These are phyloP conservation scores for Elymus sibiricus DNA, from an alignment of 176 grass and related monocot species.

Conservation along the genomic window DNA sequence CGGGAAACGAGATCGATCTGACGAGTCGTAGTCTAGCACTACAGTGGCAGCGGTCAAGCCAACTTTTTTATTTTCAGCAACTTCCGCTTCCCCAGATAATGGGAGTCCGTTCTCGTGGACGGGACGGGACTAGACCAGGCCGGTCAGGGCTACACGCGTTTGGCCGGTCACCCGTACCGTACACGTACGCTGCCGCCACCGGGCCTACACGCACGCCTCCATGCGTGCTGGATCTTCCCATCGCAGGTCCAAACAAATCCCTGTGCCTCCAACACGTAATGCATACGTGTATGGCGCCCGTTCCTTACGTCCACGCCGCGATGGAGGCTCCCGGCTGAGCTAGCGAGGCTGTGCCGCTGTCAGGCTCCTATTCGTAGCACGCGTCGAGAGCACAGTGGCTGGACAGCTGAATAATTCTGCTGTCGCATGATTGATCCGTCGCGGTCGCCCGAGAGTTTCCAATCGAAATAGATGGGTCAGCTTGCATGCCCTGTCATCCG, in stretches of 20 bases:
- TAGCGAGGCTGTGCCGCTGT: neutral
- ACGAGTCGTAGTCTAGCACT: neutral
- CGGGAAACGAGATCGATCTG: neutral
- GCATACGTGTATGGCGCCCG: slow-evolving; percentile 6
- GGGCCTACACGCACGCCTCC: neutral
- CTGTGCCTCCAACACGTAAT: neutral
- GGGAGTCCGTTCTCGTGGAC: no score
- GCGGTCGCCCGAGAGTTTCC: neutral
- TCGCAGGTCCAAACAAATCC: neutral
- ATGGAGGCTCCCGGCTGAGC: neutral
- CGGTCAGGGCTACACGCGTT: neutral
- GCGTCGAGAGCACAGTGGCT: neutral
- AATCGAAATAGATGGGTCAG: neutral
- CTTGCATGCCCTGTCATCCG: neutral
- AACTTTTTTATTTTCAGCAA: neutral
- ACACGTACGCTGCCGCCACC: neutral
- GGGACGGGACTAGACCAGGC: neutral
- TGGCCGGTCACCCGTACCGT: neutral
- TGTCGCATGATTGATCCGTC: neutral
- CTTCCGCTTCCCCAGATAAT: no score
- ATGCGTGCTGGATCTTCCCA: neutral
- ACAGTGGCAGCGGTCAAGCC: neutral
- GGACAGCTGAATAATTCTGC: neutral
- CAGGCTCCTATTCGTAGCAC: neutral
- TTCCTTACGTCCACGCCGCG: neutral